Evolutionary conservation across 257 asterid species (phyloP).

Genomic region (Solanum etuberosum): DNA sequence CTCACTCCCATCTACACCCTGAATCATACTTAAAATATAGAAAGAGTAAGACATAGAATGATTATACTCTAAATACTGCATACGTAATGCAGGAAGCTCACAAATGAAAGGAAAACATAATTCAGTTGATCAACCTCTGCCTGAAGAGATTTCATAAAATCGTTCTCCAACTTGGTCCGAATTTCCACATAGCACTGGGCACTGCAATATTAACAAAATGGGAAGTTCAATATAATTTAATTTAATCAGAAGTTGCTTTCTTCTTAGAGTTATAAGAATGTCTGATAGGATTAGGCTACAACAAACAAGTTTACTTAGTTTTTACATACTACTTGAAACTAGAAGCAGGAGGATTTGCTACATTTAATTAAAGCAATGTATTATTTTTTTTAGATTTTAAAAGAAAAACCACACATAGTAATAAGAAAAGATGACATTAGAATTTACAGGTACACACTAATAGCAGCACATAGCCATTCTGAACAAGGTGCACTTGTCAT

Average conservation of each 20-base stretch:
- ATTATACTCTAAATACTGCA: background rate
- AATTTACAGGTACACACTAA: background rate
- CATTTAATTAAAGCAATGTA: background rate
- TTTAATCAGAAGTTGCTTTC: background rate
- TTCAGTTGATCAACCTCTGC: constrained; percentile 56
- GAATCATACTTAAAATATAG: constrained; percentile 4
- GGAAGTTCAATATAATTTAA: background rate
- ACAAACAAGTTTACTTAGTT: background rate
- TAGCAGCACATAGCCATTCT: background rate
- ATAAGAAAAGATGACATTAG: background rate
- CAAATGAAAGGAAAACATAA: background rate
- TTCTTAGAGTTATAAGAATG: background rate
- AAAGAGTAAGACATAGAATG: background rate
- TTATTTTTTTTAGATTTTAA: background rate
- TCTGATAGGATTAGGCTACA: background rate
- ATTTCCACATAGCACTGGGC: constrained; percentile 71
- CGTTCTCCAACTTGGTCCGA: constrained; percentile 70
- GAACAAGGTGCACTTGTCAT: background rate
- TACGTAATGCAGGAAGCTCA: background rate
- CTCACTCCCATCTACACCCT: constrained; percentile 68
- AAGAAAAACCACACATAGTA: background rate
- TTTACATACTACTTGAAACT: background rate
- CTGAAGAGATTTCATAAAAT: constrained; percentile 63
- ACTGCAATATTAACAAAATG: constrained; percentile 34
- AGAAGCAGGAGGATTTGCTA: background rate